Evolutionary conservation across 2,329 filamentous ascomycete species (phyloP), one percentile per base, ranked within the genome.

Genomic region (Cercospora sp.): DNA sequence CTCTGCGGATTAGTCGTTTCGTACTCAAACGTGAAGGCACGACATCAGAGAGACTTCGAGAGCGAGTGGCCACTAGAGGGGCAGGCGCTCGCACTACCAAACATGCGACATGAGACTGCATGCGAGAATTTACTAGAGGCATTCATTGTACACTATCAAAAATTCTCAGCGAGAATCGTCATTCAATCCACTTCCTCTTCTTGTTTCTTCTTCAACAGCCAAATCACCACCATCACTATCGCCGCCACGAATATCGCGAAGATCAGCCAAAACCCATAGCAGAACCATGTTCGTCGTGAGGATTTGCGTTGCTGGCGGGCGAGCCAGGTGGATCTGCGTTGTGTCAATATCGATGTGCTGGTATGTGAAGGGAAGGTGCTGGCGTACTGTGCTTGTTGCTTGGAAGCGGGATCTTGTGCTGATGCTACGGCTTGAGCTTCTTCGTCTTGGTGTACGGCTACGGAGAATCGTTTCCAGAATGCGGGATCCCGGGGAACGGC

Each of bases 391-490:
- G 53, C 53, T 58, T 58, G 26, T 58, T 58, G 26, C 30, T 58
- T 58, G 26, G 53, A 58, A 16, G 53, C 26, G 12, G 53, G 53
- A 28, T 58, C 53, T 30, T 33, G 53, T 18, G 53, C 81, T 78
- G 74, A 67, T 81, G 78, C 69, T 80, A 77, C 36, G 77, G 67
- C 53, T 78, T 61, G 33, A 30, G 65, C 57, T 70, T 84, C 81
- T 72, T 87, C 86, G 70, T 87, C 85, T 62, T 82, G 77, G 74
- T 87, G 86, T 1, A 87, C 84, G 42, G 87, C 87, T 61, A 81
- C 77, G 67, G 84, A 86, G 80, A 88, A 88, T 72, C 86, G 84
- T 65, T 83, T 82, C 87, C 86, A 89, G 79, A 88, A 89, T 60
- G 80, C 81, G 26, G 86, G 86, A 73, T 89, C 87, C 69, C 82